Evolutionary conservation across 805 yeast species (phyloP), one percentile per base, ranked within the genome.

Genomic region (Starmerella asiatica): DNA sequence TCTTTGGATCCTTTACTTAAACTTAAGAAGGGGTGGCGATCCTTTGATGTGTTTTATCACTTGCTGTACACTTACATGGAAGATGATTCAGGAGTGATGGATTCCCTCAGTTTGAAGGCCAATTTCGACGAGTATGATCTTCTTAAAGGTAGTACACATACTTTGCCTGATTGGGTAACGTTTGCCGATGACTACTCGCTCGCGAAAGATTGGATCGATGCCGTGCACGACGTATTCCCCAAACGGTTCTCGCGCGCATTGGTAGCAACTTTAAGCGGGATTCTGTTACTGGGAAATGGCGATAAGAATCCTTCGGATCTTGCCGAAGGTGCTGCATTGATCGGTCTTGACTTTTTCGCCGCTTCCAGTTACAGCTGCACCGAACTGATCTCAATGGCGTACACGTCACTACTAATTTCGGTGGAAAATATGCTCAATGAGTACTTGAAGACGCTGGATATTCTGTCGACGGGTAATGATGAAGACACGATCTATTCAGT

Each of bases 191-290:
- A 61, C 41, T 47, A 56, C 26, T 61, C 65, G 2, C 46, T 60
- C 20, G 65, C 65, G 8, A 54, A 56, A 29, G 67, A 62, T 44
- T 63, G 68, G 68, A 50, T 59, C 8, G 62, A 59, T 36, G 58
- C 64, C 5, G 49, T 59, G 15, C 33, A 51, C 3, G 57, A 55
- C 33, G 54, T 63, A 30, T 56, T 63, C 11, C 52, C 61, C 32
- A 48, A 49, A 28, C 57, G 58, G n/a, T 53, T 60, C 21, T 38
- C 53, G 12, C 48, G 62, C 6, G 55, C 60, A 2, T 44, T 63
- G 21, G 44, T 62, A 34, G 48, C 61, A 20, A 46, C 59, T 2
- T 49, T 63, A 9, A 59, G 64, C 20, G 68, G 68, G 14, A 58
- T 63, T 36, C 50, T 63, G 21, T 52, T 63, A 11, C 46, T 63